A percentile compares a stretch with the other conserved stretches of the same genome.
phyloP scores from a whole-genome alignment of 495 filamentous ascomycete species.

The Talaromyces thailandensis region DNA sequence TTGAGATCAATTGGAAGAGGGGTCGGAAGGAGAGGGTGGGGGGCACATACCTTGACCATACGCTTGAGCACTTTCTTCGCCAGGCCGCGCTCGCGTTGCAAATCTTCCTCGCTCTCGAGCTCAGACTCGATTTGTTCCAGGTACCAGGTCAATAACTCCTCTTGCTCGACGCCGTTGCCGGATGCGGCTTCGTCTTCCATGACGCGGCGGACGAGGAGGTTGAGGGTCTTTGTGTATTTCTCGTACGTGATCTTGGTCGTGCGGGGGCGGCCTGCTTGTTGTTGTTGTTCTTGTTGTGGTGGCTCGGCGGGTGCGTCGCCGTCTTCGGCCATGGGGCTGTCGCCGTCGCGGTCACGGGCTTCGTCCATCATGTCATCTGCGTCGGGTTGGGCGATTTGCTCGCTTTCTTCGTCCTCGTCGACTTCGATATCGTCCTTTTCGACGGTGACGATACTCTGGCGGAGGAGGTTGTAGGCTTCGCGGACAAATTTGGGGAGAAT shows the following conservation, averaged over 20 bases:
- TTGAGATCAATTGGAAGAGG: not conserved
- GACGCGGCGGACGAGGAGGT: conserved; percentile 70
- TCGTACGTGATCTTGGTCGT: conserved; percentile 93
- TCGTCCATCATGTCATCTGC: conserved; percentile 34
- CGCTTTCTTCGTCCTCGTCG: conserved; percentile 69
- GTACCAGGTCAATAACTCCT: conserved; percentile 84
- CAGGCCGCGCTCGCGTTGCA: conserved; percentile 64
- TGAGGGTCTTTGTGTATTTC: conserved; percentile 86
- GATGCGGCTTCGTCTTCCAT: conserved; percentile 62
- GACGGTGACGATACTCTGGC: conserved; percentile 92
- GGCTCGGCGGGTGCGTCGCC: conserved; percentile 29
- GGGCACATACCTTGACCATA: conserved; percentile 79
- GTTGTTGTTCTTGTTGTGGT: conserved; percentile 26
- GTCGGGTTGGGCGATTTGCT: conserved; percentile 13
- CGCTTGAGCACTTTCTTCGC: conserved; percentile 86
- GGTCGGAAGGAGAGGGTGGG: not conserved
- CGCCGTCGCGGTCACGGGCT: conserved; percentile 51
- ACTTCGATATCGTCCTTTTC: conserved; percentile 98
- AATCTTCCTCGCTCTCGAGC: conserved; percentile 68
- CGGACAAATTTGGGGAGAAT: conserved; percentile 75
- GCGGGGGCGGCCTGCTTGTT: conserved; percentile 24
- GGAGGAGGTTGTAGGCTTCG: conserved; percentile 81
- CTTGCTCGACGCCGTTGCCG: conserved; percentile 85
- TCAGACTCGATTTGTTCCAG: conserved; percentile 87
- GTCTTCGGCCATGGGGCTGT: conserved; percentile 57